Percentiles rank a stretch among this genome's conserved stretches.
Conservation (phyloP, 108 stramenopile species). For the Skeletonema grethae region DNA sequence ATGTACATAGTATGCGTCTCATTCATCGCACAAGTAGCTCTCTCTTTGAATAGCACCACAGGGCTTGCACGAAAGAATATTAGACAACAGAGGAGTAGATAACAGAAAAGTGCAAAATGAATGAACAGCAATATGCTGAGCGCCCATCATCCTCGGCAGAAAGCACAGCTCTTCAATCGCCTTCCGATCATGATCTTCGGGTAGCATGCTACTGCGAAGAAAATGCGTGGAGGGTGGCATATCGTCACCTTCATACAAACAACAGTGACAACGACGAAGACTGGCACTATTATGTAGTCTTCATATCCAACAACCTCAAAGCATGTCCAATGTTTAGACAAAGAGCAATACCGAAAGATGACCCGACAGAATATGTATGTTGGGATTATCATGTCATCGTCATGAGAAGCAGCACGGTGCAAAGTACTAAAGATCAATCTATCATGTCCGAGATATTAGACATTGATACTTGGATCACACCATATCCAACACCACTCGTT, state of each 20-base stretch:
- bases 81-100: no score
- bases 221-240: conserved; percentile 81
- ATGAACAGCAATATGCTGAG: neutral
- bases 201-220: conserved; percentile 90
- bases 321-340: conserved; percentile 82
- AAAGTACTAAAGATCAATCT: neutral
- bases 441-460: conserved; percentile 51
- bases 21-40: no score
- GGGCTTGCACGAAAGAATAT: no score
- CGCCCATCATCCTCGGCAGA: conserved; percentile 23
- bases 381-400: conserved; percentile 93
- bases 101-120: neutral
- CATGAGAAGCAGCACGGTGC: conserved; percentile 25
- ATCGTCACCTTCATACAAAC: conserved; percentile 48
- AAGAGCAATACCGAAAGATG: conserved; percentile 34
- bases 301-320: conserved; percentile 66
- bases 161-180: conserved; percentile 45
- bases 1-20: no score
- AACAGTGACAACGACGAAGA: neutral
- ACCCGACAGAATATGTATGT: conserved; percentile 44
- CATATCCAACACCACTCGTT: conserved; percentile 68
- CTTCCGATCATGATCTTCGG: conserved; percentile 65
- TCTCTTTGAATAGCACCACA: no score
- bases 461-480: conserved; percentile 66
- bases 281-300: conserved; percentile 59